Conservation (phyloP, 768 basidiomycete genomes). For the Suillus spraguei region DNA sequence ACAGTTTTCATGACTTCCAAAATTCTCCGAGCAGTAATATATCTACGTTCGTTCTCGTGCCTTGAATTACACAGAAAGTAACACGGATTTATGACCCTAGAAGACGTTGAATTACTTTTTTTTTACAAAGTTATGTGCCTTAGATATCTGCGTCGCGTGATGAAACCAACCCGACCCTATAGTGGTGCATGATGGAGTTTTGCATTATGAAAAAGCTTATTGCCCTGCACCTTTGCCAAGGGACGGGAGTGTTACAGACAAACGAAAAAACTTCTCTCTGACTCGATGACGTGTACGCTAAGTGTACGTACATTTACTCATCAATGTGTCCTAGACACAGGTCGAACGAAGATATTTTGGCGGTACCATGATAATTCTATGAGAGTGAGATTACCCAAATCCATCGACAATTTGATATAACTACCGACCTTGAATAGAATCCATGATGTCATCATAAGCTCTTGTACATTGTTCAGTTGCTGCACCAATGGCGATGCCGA, state of each 20-base stretch:
- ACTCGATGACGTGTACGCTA: background rate
- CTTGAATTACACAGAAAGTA: background rate
- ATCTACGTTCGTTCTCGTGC: background rate
- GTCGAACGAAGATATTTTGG: slow-evolving; percentile 59
- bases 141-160: background rate
- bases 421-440: slow-evolving; percentile 67
- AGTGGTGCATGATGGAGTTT: background rate
- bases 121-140: background rate
- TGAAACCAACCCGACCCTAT: background rate
- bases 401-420: background rate
- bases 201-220: background rate
- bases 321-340: background rate
- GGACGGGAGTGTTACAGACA: background rate
- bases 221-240: background rate
- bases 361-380: slow-evolving; percentile 83
- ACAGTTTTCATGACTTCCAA: too few species aligned
- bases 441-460: slow-evolving; percentile 80
- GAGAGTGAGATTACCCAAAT: slow-evolving; percentile 9
- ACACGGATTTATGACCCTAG: background rate
- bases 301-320: background rate
- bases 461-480: slow-evolving; percentile 38
- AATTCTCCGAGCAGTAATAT: background rate
- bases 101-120: background rate
- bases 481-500: background rate
- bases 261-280: background rate